These are phyloP conservation scores for Russula olivacea DNA, from an alignment of 768 basidiomycete genomes.

Conservation along the genomic window DNA sequence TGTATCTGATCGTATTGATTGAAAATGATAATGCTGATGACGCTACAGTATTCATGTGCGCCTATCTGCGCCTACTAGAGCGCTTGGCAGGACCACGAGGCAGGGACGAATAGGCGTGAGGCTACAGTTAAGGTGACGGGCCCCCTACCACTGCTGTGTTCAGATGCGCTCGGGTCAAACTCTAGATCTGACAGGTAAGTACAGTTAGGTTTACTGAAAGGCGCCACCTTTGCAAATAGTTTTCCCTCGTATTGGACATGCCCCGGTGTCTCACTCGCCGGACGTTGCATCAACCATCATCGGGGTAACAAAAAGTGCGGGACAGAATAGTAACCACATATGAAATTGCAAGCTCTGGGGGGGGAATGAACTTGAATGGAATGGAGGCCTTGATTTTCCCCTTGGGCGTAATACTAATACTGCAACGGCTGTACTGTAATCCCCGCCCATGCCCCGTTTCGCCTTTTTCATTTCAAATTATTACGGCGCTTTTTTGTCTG, in stretches of 20 bases:
- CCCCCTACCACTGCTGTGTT: conserved; percentile 1
- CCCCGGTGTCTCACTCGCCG: neutral
- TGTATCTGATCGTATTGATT: neutral
- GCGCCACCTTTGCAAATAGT: neutral
- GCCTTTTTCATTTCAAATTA: neutral
- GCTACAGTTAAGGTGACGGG: no score
- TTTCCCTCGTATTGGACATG: neutral
- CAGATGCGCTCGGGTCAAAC: neutral
- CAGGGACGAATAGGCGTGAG: neutral
- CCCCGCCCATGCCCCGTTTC: neutral
- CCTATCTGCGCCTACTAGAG: neutral
- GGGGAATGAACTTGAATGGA: no score
- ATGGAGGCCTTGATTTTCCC: neutral
- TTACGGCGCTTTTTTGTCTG: neutral
- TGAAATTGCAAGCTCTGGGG: no score
- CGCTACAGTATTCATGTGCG: neutral
- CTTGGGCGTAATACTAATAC: no score
- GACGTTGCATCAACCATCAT: neutral
- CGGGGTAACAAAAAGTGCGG: neutral
- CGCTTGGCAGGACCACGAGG: neutral
- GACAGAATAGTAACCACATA: neutral
- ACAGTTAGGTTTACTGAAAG: neutral
- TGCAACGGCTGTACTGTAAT: no score
- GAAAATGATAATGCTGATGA: neutral
- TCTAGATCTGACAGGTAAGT: neutral